These are phyloP conservation scores for Ceratocystis cacaofunesta DNA, from an alignment of 2,329 filamentous ascomycete genomes.

Conservation along the genomic window DNA sequence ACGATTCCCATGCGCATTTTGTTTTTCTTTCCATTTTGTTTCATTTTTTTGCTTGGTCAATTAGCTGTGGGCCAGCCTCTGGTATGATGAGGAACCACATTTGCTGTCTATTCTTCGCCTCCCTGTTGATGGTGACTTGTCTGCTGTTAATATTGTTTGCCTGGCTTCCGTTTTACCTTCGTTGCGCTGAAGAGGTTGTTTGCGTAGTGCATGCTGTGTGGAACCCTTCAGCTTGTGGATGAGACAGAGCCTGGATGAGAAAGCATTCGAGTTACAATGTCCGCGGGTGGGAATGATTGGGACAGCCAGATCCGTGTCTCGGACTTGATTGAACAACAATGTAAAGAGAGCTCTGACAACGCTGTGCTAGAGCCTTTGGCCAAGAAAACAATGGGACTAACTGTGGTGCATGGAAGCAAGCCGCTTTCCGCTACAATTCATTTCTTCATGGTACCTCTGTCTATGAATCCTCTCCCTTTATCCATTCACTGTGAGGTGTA, in stretches of 20 bases:
- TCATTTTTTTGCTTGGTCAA: not conserved
- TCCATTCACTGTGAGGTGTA: not conserved
- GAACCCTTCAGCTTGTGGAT: not conserved
- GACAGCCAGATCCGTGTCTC: conserved; percentile 5
- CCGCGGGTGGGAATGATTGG: not conserved
- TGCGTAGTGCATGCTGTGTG: conserved; percentile 1
- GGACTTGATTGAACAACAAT: conserved; percentile 15
- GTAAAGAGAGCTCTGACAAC: conserved; percentile 17
- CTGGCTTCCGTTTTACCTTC: not conserved
- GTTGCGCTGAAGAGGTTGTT: not conserved
- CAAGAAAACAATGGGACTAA: not conserved
- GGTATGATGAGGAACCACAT: conserved; percentile 6
- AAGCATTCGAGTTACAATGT: not conserved
- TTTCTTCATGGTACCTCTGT: not conserved
- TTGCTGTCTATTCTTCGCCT: not conserved
- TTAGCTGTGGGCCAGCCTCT: not conserved
- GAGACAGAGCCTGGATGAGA: not conserved
- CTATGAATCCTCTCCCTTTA: too few relatives aligned
- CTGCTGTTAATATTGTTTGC: not conserved
- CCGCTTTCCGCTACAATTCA: not conserved
- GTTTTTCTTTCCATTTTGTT: not conserved
- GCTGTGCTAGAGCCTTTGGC: not conserved
- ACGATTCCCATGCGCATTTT: not conserved
- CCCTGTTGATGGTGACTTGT: not conserved
- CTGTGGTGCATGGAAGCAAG: not conserved